Base-by-base conservation (phyloP, 2,329 filamentous ascomycete species). In the Fusarium oxysporum region DNA sequence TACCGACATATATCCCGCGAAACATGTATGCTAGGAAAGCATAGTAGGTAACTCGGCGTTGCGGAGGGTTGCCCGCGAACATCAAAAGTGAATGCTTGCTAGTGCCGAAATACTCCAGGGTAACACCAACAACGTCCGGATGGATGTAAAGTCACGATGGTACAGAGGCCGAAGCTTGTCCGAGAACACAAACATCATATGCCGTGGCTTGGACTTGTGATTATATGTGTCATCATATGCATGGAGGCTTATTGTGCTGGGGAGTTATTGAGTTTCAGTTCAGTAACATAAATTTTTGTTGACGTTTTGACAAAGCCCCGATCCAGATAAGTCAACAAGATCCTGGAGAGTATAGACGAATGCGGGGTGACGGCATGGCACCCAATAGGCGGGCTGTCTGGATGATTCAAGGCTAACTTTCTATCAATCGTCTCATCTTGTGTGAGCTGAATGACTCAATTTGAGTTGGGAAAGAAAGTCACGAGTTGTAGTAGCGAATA, bases 311-410 rank as follows among this genome's bases (percentile, higher is more conserved):
- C 55, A 44, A 43, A 73, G 47, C 41, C 71, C 50, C 54, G 43
- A 73, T 67, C 65, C 43, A 73, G 70, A 47, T 62, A 54, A 67
- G 67, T 59, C 71, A 73, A 74, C 71, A 74, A 72, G 71, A 68
- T 74, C 68, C 53, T 48, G 38, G 60, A 53, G 56, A 62, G 62
- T 48, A 71, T 57, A 44, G 64, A 70, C 44, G 50, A 69, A 69
- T 74, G 71, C 71, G 71, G 71, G 71, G 71, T 72, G 71, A 58
- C 57, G 59, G 68, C 59, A 71, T 69, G 64, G 41, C 53, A 65
- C 51, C 70, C 70, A 73, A 74, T 72, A 63, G 60, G 63, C 57
- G 59, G 62, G 54, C 41, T 54, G 35, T 28, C 48, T 44, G 35
- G 25, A 58, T 21, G n/a, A 51, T 17, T 55, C 9, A 41, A 50